A percentile compares a stretch with the other conserved stretches of the same genome.
phyloP scores from a whole-genome alignment of 2,329 filamentous ascomycete species.

The Colletotrichum somersetense region DNA sequence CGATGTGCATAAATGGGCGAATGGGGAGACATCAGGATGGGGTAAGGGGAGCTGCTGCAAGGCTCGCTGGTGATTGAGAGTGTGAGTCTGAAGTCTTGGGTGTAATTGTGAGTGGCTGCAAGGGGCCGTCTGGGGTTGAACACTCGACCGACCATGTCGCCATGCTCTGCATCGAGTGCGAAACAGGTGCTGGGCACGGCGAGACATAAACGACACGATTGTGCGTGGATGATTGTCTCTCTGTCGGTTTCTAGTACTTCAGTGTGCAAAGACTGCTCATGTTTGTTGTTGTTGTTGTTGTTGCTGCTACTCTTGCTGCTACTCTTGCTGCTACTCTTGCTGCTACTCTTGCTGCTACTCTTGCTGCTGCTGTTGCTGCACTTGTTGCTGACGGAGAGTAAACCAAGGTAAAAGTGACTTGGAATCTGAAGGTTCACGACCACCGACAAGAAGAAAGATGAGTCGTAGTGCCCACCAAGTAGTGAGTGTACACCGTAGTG shows the following conservation, averaged over 20 bases:
- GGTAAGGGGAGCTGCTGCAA: neutral
- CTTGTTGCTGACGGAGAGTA: neutral
- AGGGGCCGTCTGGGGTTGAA: slow-evolving; percentile 38
- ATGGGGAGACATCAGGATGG: slow-evolving; percentile 13
- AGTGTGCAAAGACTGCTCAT: too few species aligned
- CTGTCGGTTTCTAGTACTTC: neutral
- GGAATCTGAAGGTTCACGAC: neutral
- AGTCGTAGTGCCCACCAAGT: neutral
- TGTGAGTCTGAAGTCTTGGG: slow-evolving; percentile 4
- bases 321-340: neutral
- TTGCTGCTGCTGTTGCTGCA: too few species aligned
- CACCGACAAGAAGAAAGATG: neutral
- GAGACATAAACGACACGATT: neutral
- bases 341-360: neutral
- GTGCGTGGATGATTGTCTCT: neutral
- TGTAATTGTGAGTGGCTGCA: slow-evolving; percentile 32
- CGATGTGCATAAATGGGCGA: slow-evolving; percentile 28
- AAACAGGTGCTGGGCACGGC: neutral
- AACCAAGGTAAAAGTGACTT: neutral
- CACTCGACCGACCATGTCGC: slow-evolving; percentile 1
- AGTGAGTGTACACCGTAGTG: too few species aligned
- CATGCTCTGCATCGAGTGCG: neutral
- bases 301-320: neutral
- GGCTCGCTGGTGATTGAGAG: slow-evolving; percentile 1
- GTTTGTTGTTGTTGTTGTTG: neutral